phyloP scores from a whole-genome alignment of 106 monocot genomes.

The Apostasia ramifera region DNA sequence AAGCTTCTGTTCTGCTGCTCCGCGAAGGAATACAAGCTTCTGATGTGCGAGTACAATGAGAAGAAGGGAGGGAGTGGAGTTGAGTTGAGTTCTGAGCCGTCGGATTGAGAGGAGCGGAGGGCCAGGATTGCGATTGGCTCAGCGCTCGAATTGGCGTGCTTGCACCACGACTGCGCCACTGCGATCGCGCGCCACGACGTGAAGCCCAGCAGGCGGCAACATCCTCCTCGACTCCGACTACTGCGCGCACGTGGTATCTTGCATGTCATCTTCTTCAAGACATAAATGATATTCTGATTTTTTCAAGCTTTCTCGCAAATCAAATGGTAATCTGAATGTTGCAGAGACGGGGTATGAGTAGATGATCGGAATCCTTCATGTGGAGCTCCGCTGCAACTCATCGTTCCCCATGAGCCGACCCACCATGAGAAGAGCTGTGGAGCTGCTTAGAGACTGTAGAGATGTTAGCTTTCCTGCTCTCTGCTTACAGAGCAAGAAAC shows the following conservation, averaged over 20 bases:
- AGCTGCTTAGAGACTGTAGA: constrained; percentile 34
- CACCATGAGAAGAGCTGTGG: constrained; percentile 46
- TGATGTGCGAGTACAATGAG: constrained; percentile 65
- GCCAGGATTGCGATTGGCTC: constrained; percentile 34
- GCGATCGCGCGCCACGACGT: constrained; percentile 47
- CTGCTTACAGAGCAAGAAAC: too few species aligned
- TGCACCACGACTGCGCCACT: constrained; percentile 57
- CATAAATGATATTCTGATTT: background rate
- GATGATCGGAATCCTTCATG: constrained; percentile 32
- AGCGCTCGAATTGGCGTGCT: constrained; percentile 47
- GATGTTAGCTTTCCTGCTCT: constrained; percentile 6
- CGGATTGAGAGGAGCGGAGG: constrained; percentile 44
- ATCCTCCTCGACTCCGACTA: constrained; percentile 48
- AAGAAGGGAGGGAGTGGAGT: constrained; percentile 38
- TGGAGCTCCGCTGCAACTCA: constrained; percentile 42
- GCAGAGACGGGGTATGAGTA: constrained; percentile 20
- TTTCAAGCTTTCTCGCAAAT: background rate
- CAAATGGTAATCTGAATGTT: too few species aligned
- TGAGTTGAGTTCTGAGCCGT: constrained; percentile 11
- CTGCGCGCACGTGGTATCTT: constrained; percentile 38
- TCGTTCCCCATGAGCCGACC: constrained; percentile 44
- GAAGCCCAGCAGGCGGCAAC: constrained; percentile 27
- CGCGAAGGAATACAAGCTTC: constrained; percentile 27
- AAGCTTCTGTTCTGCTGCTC: constrained; percentile 64
- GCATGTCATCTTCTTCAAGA: constrained; percentile 27